phyloP scores from a whole-genome alignment of 345 rosid genomes.

The Hevea brasiliensis region DNA sequence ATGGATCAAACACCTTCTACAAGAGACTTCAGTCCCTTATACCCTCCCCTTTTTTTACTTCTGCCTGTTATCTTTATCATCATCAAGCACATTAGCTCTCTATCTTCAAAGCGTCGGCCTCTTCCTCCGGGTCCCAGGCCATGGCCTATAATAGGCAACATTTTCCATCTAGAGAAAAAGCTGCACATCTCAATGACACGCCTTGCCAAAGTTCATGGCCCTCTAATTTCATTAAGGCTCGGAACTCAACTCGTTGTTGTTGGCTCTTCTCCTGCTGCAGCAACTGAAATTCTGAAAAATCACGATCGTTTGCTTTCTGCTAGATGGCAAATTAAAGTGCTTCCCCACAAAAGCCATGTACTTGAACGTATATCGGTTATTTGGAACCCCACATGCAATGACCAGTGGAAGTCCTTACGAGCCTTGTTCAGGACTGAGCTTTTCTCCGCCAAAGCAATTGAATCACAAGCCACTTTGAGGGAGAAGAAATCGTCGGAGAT shows the following conservation, averaged over 20 bases:
- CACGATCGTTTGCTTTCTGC: slow-evolving; percentile 19
- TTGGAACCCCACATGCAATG: no score
- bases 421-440: slow-evolving; percentile 14
- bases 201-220: slow-evolving; percentile 2
- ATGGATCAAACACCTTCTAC: no score
- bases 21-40: no score
- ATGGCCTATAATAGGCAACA: not conserved
- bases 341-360: not conserved
- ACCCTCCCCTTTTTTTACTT: not conserved
- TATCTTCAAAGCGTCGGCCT: no score
- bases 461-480: slow-evolving; percentile 7
- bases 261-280: slow-evolving; percentile 9
- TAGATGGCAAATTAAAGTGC: not conserved
- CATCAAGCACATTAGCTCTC: not conserved
- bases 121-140: not conserved
- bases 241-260: slow-evolving; percentile 22
- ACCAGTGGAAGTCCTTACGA: slow-evolving; percentile 8
- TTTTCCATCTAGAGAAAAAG: not conserved
- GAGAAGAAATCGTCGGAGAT: slow-evolving; percentile 10
- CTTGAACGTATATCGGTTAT: not conserved
- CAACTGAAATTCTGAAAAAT: slow-evolving; percentile 19
- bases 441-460: not conserved
- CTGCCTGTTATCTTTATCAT: not conserved
- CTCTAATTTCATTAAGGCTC: slow-evolving; percentile 16
- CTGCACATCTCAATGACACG: not conserved